phyloP scores from a whole-genome alignment of 805 yeast species.

The Schizosaccharomyces octosporus region DNA sequence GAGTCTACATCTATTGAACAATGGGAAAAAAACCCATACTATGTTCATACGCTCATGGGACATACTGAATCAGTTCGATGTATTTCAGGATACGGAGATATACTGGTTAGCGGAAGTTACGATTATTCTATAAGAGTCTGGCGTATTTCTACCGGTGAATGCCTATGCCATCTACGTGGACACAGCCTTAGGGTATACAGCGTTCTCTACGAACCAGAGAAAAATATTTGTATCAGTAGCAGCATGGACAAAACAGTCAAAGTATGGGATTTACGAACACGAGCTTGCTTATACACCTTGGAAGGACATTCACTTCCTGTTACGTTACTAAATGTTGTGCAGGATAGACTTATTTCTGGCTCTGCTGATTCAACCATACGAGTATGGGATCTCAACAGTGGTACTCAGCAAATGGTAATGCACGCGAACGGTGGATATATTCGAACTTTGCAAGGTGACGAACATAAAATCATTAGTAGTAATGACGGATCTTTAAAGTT shows the following conservation, averaged over 20 bases:
- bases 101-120: constrained; percentile 70
- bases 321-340: constrained; percentile 58
- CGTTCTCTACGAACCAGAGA: constrained; percentile 53
- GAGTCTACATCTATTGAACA: constrained; percentile 13
- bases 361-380: constrained; percentile 87
- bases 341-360: constrained; percentile 62
- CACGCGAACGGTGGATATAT: constrained; percentile 67
- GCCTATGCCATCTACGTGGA: constrained; percentile 51
- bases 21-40: constrained; percentile 28
- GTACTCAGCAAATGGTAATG: constrained; percentile 39
- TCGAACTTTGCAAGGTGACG: constrained; percentile 80
- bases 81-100: constrained; percentile 62
- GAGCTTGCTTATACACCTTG: constrained; percentile 39
- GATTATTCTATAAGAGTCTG: constrained; percentile 79
- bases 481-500: constrained; percentile 66
- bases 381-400: constrained; percentile 71
- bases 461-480: constrained; percentile 65
- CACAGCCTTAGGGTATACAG: constrained; percentile 75
- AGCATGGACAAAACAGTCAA: constrained; percentile 72
- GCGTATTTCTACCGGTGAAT: constrained; percentile 55
- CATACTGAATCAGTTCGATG: constrained; percentile 68
- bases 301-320: constrained; percentile 81
- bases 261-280: constrained; percentile 71
- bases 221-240: constrained; percentile 69
- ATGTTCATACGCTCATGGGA: constrained; percentile 44